Evolutionary conservation across 2,329 filamentous ascomycete species (phyloP).

Genomic region (Xylaria digitata): DNA sequence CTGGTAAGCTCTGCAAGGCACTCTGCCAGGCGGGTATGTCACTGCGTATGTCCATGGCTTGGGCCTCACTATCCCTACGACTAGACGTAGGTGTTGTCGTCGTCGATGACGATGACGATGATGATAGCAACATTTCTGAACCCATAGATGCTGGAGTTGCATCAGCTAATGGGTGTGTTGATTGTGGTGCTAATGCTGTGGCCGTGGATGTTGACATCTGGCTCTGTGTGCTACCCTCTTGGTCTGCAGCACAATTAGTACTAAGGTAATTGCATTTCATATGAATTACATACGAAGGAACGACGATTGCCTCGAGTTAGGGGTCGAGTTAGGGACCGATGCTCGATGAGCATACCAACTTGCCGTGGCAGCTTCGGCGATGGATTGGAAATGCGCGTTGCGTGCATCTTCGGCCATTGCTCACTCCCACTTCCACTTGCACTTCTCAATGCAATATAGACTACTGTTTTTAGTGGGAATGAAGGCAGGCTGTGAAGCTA

Average conservation of each 20-base stretch:
- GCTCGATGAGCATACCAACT: conserved; percentile 44
- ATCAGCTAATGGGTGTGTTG: not conserved
- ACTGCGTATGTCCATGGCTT: conserved; percentile 27
- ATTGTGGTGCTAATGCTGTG: conserved; percentile 9
- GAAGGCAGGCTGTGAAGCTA: not conserved
- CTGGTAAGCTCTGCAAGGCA: conserved; percentile 40
- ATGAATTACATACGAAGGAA: conserved; percentile 32
- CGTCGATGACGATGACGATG: not conserved
- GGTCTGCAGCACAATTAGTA: conserved; percentile 17
- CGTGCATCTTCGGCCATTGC: conserved; percentile 34
- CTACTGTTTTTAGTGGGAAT: no score
- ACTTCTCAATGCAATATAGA: no score
- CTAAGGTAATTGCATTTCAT: no score
- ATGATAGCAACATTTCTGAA: not conserved
- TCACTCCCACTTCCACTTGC: not conserved
- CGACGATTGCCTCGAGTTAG: conserved; percentile 29
- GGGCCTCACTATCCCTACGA: conserved; percentile 13
- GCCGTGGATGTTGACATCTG: not conserved
- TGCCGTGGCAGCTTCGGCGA: conserved; percentile 43
- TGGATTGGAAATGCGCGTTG: conserved; percentile 38
- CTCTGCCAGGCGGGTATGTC: conserved; percentile 45
- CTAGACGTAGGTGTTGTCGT: conserved; percentile 18
- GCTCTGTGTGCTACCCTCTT: not conserved
- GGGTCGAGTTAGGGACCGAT: conserved; percentile 33
- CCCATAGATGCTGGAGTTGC: not conserved